Percentiles rank a stretch among this genome's conserved stretches.
Conservation (phyloP, 78 protist genomes). For the Chrysochromulina tobinii region DNA sequence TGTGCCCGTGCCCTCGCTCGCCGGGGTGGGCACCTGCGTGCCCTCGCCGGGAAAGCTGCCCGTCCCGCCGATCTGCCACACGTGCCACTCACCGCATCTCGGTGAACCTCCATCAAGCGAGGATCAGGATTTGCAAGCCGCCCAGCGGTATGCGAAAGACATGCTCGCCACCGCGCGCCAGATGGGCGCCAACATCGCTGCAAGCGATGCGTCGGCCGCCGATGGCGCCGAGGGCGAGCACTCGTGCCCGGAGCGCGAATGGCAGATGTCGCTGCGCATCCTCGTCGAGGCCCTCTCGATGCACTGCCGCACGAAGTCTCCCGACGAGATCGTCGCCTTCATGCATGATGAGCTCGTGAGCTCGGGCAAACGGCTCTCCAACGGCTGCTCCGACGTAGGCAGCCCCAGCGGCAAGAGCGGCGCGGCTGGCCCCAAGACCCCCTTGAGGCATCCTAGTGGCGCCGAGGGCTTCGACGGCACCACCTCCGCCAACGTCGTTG, state of each 20-base stretch:
- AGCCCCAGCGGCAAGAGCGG: too few species aligned
- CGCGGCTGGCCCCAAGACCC: too few species aligned
- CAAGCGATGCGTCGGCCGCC: too few species aligned
- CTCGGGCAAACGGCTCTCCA: too few species aligned
- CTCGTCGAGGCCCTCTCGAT: not conserved
- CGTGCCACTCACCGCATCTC: not conserved
- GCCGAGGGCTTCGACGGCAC: too few species aligned
- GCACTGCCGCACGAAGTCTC: not conserved
- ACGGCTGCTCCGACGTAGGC: too few species aligned
- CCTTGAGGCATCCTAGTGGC: too few species aligned
- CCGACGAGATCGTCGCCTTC: conserved; percentile 8
- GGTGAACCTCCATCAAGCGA: not conserved
- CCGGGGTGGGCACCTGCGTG: not conserved
- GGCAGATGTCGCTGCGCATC: not conserved
- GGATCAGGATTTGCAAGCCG: not conserved
- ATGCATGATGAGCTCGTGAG: not conserved
- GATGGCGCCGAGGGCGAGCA: not conserved
- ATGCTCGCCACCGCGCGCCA: not conserved
- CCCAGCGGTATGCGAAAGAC: not conserved
- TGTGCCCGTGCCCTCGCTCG: not conserved
- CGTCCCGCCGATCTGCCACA: not conserved
- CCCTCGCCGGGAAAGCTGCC: not conserved
- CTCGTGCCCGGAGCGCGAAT: not conserved
- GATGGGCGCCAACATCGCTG: not conserved
- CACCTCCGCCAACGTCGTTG: too few species aligned